Conservation (phyloP, 2,329 filamentous ascomycete species). For the Aspergillus novofumigatus region DNA sequence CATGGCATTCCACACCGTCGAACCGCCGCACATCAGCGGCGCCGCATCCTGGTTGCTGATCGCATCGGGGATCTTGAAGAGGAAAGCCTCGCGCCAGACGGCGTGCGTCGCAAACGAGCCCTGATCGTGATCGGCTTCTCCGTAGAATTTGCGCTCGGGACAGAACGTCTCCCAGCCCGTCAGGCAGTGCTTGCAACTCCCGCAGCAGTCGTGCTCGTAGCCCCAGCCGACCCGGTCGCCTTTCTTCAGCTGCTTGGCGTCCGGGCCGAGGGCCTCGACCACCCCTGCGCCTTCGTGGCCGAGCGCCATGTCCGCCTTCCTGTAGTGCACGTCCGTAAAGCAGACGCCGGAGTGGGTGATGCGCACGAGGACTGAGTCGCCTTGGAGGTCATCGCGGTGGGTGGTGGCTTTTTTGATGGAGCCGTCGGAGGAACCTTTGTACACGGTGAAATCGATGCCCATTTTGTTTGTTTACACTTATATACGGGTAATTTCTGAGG, state of each 20-base stretch:
- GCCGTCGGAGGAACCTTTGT: conserved; percentile 58
- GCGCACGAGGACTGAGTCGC: conserved; percentile 53
- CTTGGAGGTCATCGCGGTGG: conserved; percentile 32
- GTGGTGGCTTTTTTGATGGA: conserved; percentile 50
- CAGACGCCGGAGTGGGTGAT: conserved; percentile 66
- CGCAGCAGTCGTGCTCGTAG: conserved; percentile 37
- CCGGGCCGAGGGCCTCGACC: conserved; percentile 28
- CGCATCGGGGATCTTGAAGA: conserved; percentile 33
- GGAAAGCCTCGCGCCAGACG: conserved; percentile 38
- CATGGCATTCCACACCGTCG: conserved; percentile 33
- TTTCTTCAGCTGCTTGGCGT: conserved; percentile 31
- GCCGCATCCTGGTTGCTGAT: conserved; percentile 27
- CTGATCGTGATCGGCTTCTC: conserved; percentile 29
- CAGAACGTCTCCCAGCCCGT: conserved; percentile 32
- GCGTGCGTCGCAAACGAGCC: conserved; percentile 36
- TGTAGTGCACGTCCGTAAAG: conserved; percentile 52
- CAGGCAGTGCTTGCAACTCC: conserved; percentile 34
- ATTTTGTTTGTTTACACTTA: conserved; percentile 8
- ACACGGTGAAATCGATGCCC: conserved; percentile 54
- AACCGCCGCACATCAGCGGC: conserved; percentile 38
- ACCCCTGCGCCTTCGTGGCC: conserved; percentile 39
- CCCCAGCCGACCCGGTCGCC: conserved; percentile 44
- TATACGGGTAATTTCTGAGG: not conserved
- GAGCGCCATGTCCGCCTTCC: conserved; percentile 28
- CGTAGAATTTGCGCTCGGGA: conserved; percentile 34